phyloP scores from a whole-genome alignment of 208 protist genomes.

The Crithidia expoeki region DNA sequence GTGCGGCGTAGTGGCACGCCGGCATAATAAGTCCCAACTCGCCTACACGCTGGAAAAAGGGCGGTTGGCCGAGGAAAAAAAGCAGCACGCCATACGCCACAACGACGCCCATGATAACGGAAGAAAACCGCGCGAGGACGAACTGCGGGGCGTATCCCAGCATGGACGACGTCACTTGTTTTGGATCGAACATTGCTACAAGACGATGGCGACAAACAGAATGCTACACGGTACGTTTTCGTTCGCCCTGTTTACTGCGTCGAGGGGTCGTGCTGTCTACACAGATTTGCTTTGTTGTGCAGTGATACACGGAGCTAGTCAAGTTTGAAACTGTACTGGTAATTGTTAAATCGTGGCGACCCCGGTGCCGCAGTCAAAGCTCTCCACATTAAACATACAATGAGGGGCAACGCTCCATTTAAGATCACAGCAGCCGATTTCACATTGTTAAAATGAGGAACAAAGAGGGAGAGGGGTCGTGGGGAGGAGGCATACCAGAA shows the following conservation, averaged over 20 bases:
- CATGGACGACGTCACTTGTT: conserved; percentile 33
- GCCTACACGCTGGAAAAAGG: conserved; percentile 47
- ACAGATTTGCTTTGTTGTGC: background rate
- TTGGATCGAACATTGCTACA: conserved; percentile 32
- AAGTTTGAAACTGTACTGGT: no score
- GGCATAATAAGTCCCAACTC: conserved; percentile 37
- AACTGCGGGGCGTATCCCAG: conserved; percentile 48
- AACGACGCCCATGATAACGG: conserved; percentile 60
- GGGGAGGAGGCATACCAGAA: no score
- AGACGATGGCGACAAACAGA: background rate
- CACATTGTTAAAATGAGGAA: no score
- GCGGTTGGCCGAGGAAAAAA: conserved; percentile 46
- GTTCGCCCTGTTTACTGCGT: no score
- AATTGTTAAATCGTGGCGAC: no score
- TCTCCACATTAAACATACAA: no score
- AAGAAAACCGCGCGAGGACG: conserved; percentile 50
- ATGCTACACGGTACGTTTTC: background rate
- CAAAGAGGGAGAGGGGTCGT: no score
- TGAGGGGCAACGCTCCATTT: no score
- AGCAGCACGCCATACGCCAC: conserved; percentile 55
- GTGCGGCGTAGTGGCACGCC: conserved; percentile 30
- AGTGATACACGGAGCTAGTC: no score
- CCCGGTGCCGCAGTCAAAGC: no score
- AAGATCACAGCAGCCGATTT: no score
- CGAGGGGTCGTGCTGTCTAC: no score